These are phyloP conservation scores for Aspergillus avenaceus DNA, from an alignment of 495 filamentous ascomycete genomes.

Conservation along the genomic window DNA sequence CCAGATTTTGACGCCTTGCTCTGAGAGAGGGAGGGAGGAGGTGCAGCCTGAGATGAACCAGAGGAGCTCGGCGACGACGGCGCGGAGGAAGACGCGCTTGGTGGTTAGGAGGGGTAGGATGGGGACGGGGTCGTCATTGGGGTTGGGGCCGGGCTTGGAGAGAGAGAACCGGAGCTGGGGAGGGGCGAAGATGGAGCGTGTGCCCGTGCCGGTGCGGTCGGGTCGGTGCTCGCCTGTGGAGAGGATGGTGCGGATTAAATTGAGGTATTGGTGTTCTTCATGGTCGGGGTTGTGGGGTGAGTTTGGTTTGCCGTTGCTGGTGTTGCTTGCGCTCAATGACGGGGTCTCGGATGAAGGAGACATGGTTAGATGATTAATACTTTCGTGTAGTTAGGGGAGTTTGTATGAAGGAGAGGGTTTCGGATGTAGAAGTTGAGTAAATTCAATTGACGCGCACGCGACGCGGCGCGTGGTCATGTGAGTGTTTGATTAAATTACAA, in stretches of 20 bases:
- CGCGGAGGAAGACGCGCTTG: slow-evolving; percentile 91
- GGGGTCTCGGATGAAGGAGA: slow-evolving; percentile 19
- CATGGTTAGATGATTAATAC: neutral
- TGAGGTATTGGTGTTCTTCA: slow-evolving; percentile 75
- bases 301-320: slow-evolving; percentile 4
- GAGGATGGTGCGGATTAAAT: slow-evolving; percentile 72
- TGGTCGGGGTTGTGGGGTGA: slow-evolving; percentile 34
- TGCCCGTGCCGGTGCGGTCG: slow-evolving; percentile 91
- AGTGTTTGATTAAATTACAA: neutral
- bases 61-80: slow-evolving; percentile 87
- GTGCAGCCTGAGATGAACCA: slow-evolving; percentile 91
- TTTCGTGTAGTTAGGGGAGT: neutral
- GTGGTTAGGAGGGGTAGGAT: slow-evolving; percentile 92
- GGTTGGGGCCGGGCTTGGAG: slow-evolving; percentile 46
- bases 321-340: slow-evolving; percentile 12
- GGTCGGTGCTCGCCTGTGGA: slow-evolving; percentile 72
- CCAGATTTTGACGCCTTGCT: slow-evolving; percentile 90
- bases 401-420: neutral
- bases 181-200: slow-evolving; percentile 82
- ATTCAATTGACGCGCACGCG: slow-evolving; percentile 10
- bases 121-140: slow-evolving; percentile 36
- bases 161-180: slow-evolving; percentile 82
- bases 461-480: slow-evolving; percentile 30
- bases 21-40: slow-evolving; percentile 66
- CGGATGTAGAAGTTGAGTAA: too few species aligned